Base-by-base conservation (phyloP, 2,329 filamentous ascomycete species). In the Penicillium sp. region DNA sequence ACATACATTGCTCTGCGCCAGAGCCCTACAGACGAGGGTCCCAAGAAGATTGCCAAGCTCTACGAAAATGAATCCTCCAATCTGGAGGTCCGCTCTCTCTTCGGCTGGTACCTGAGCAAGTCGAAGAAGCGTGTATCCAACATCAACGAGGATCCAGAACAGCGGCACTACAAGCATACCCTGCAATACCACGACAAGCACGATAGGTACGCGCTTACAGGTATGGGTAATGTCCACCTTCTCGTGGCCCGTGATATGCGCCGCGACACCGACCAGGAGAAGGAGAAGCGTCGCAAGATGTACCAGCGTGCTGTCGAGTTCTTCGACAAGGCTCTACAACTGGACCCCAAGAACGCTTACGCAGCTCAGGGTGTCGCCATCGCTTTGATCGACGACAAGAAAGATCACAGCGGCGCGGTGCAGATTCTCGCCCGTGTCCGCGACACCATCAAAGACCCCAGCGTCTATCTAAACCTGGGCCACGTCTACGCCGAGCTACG, bases 241-340 rank as follows among this genome's bases (percentile, higher is more conserved):
- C 83, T 90, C 68, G 88, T 92, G 64, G 95, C 95, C 10, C 88
- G 95, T 69, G 96, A 99, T 77, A 97, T 98, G 93, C 91, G 92
- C 33, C 88, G 93, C 55, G 91, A 95, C 64, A 91, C 91, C 0
- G 95, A 98, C 9, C 85, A 88, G 62, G 94, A 99, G 63, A 96
- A 92, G 79, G 91, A 96, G 71, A 97, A 96, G 81, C 89, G 93
- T 57, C 91, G 89, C 60, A 91, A 90, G 69, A 90, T 88, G 64
- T 99, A 98, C 75, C 88, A 89, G 74, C 93, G 94, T 68, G 93
- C 95, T 0, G 93, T 98, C 12, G 96, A 99, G 75, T 99, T 99
- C 79, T 99, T 97, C 71, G 95, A 98, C 76, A 99, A 99, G 80
- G 94, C 94, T 4, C 82, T 99, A 24, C 92, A 96, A 65, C 82